Evolutionary conservation across 139 green algal genomes (phyloP).

Genomic region (Tetratostichococcus sp.): DNA sequence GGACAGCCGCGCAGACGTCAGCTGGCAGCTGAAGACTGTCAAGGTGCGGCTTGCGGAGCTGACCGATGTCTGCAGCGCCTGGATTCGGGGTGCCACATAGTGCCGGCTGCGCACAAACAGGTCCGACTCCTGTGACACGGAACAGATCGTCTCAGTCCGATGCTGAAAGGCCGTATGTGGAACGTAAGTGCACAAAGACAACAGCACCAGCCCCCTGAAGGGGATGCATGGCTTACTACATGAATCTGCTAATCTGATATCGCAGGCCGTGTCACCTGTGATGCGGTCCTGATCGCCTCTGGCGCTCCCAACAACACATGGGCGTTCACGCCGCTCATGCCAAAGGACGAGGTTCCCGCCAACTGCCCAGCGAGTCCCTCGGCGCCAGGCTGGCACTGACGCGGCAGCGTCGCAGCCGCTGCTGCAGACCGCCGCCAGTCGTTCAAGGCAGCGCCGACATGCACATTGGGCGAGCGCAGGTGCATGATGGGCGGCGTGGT

Average conservation of each 20-base stretch:
- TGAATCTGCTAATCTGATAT: too few species aligned
- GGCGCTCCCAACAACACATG: slow-evolving; percentile 17
- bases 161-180: too few species aligned
- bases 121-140: background rate
- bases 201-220: too few species aligned
- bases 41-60: background rate
- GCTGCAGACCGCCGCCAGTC: slow-evolving; percentile 3
- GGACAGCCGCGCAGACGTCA: background rate
- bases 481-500: slow-evolving; percentile 39
- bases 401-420: slow-evolving; percentile 19
- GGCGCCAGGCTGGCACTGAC: slow-evolving; percentile 19
- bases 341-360: background rate
- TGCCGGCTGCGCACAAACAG: background rate
- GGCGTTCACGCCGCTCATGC: slow-evolving; percentile 40
- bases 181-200: too few species aligned
- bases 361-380: background rate
- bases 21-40: background rate
- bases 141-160: too few species aligned
- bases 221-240: too few species aligned
- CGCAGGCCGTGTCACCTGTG: background rate
- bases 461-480: slow-evolving; percentile 59
- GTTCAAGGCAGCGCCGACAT: slow-evolving; percentile 36
- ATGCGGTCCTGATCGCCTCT: background rate
- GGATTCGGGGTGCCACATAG: background rate
- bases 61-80: background rate